phyloP scores from a whole-genome alignment of 306 rosid species.

The Astragalus glycyphyllos region DNA sequence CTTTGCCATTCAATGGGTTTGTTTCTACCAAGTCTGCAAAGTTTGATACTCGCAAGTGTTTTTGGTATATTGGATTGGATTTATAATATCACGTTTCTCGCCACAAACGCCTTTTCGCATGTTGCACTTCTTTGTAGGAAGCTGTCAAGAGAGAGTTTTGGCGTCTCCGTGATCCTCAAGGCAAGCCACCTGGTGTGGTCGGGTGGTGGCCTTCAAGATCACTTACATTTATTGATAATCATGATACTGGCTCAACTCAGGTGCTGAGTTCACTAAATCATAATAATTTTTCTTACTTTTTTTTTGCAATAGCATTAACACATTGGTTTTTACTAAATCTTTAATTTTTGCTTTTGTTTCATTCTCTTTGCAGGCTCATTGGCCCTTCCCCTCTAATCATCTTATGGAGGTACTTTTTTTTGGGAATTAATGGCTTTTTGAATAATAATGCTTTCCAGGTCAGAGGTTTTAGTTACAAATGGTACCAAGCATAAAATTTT shows the following conservation, averaged over 20 bases:
- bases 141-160: slow-evolving; percentile 86
- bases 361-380: slow-evolving; percentile 79
- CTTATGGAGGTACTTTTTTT: slow-evolving; percentile 73
- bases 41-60: neutral
- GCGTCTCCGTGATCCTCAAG: slow-evolving; percentile 79
- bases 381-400: slow-evolving; percentile 86
- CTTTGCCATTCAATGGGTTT: neutral
- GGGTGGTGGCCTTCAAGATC: slow-evolving; percentile 98
- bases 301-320: neutral
- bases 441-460: slow-evolving; percentile 21
- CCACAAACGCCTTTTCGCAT: neutral
- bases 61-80: slow-evolving; percentile 19
- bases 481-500: slow-evolving; percentile 7
- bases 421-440: slow-evolving; percentile 22
- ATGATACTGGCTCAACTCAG: slow-evolving; percentile 96
- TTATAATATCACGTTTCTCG: slow-evolving; percentile 16
- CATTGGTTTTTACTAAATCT: slow-evolving; percentile 12
- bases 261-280: slow-evolving; percentile 43
- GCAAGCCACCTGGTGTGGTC: slow-evolving; percentile 86
- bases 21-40: slow-evolving; percentile 8
- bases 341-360: slow-evolving; percentile 30
- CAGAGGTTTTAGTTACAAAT: slow-evolving; percentile 16
- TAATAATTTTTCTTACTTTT: neutral
- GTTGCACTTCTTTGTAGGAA: slow-evolving; percentile 59
- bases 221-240: slow-evolving; percentile 85